Conservation (phyloP, 2,329 filamentous ascomycete species). For the Scedosporium boydii region DNA sequence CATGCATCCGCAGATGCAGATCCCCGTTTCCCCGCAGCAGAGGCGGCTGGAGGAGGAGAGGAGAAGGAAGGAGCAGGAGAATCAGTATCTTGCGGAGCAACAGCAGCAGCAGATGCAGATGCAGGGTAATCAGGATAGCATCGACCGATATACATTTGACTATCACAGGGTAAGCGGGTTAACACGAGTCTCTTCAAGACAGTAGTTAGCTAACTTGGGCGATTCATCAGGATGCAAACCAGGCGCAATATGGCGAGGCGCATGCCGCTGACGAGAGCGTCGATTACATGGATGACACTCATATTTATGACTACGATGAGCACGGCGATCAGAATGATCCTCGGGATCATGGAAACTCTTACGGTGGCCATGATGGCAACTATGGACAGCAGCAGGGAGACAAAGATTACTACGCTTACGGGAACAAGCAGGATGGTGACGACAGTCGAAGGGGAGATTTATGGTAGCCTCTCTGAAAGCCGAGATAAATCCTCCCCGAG, state of each 20-base stretch:
- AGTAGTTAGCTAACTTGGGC: background rate
- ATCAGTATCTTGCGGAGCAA: slow-evolving; percentile 36
- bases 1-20: slow-evolving; percentile 93
- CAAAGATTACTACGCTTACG: slow-evolving; percentile 6
- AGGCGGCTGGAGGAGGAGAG: slow-evolving; percentile 49
- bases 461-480: slow-evolving; percentile 6
- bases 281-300: slow-evolving; percentile 42
- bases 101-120: slow-evolving; percentile 29
- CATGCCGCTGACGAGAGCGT: slow-evolving; percentile 28
- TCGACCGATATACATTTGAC: slow-evolving; percentile 43
- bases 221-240: background rate
- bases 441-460: slow-evolving; percentile 6
- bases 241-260: slow-evolving; percentile 34
- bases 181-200: background rate
- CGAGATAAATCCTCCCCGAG: background rate
- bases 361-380: background rate
- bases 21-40: slow-evolving; percentile 74
- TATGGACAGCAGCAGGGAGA: background rate
- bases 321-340: slow-evolving; percentile 6
- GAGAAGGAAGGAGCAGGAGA: slow-evolving; percentile 37
- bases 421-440: background rate
- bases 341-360: background rate
- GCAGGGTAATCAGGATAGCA: slow-evolving; percentile 28
- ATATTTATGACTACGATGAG: slow-evolving; percentile 41
- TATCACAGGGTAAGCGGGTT: slow-evolving; percentile 37